Base-by-base conservation (phyloP, 2,329 filamentous ascomycete species). In the Fusarium clavum region DNA sequence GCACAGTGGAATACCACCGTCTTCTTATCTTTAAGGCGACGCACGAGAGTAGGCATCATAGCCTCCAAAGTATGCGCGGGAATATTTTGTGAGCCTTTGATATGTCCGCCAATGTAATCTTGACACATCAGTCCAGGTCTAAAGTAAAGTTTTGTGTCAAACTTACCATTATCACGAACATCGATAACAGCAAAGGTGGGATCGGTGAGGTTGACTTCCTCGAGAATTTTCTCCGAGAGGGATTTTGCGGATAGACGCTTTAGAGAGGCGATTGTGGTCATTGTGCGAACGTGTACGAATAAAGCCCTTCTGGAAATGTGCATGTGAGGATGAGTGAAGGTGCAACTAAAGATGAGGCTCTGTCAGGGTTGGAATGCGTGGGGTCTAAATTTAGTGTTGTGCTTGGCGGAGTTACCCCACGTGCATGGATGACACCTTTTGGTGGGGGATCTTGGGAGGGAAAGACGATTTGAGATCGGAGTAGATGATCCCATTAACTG, bases 1-100 rank as follows among this genome's bases (percentile, higher is more conserved):
- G 93, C 92, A 81, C 96, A 99, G 82, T 99, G 96, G 80, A 99
- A 99, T 2, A 99, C 88, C 16, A 99, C 94, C 13, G 87, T 91
- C 59, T 96, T 88, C 79, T 94, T 94, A 77, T 91, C 89, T 70
- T 89, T 84, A 49, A 98, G 87, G 45, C 87, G 90, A 60, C 93
- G 89, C 14, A 97, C 85, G n/a, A 99, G 88, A 69, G 94, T 93
- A 1, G 94, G 92, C 79, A 96, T 88, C 72, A 87, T 89, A 77
- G 88, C 87, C 75, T 97, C 93, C 51, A 98, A 87, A 20, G 89
- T 88, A 47, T 82, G 82, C 53, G 88, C 92, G 1, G 96, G 94
- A 14, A 93, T 86, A 84, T 97, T 93, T 54, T 86, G 88, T 34
- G 91, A 92, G 63, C 89, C 88, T 64, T 86, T 85, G 81, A 98